Evolutionary conservation across 805 yeast genomes (phyloP), one percentile per base, ranked within the genome.

Genomic region (Saturnispora silvae): DNA sequence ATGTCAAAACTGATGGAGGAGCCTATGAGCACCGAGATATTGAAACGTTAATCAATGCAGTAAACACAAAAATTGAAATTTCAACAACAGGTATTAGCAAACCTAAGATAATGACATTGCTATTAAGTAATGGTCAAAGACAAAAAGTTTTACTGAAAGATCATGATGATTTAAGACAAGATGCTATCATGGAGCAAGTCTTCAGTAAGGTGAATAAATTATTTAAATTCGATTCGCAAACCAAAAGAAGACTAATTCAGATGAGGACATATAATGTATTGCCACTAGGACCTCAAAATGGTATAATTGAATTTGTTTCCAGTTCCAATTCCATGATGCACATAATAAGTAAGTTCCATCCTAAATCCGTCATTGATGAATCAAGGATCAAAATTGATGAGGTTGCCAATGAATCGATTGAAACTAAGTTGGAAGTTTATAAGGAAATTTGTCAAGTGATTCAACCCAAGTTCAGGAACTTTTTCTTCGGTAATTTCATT

Each of bases 161-260:
- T 5, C 70, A 83, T 8, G 98, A 92, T 59, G 98, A 92, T 58
- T 61, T 92, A 36, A 64, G 97, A 35, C 98, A 94, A 58, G 99
- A 92, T 59, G 82, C 95, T 0, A 84, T 92, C 40, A 94, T 92
- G 98, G 94, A 89, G 54, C 97, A 92, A 53, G 97, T 89, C 1
- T 92, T 94, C 56, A 80, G 70, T 16, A 83, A 86, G 49, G 95
- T 86, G 13, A 86, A 87, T 50, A 57, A 64, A 11, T 69, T 85
- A 26, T 66, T 89, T 38, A 54, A 47, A 9, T 61, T 61, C 18
- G 75, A 82, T 49, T 65, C 66, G 36, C 72, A 70, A 23, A 66
- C 89, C 0, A 54, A 76, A 19, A 66, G 60, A 35, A 56, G 87
- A n/a, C 57, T 63, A 2, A 60, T 89, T 40, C 63, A 70, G 3